Conservation (phyloP, 306 rosid genomes). For the Cucurbita maxima region DNA sequence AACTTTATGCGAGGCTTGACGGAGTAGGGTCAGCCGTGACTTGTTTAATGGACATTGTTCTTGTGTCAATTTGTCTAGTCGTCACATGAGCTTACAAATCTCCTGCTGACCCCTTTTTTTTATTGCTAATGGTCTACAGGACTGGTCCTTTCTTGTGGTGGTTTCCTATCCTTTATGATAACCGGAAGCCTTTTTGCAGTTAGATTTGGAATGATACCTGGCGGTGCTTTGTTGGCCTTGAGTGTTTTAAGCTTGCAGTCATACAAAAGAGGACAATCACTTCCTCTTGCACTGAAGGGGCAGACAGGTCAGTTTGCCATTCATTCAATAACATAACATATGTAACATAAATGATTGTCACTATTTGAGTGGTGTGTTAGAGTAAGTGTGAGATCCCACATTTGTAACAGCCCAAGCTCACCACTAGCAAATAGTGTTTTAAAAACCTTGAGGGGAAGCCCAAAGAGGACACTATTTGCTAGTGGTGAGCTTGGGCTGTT, state of each 20-base stretch:
- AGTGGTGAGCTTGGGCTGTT: no score
- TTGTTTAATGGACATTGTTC: background rate
- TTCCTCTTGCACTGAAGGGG: constrained; percentile 55
- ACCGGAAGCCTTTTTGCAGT: constrained; percentile 65
- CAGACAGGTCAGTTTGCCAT: constrained; percentile 57
- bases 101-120: constrained; percentile 2
- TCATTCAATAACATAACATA: background rate
- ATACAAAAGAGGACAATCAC: constrained; percentile 40
- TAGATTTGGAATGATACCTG: constrained; percentile 89
- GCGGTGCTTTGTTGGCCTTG: constrained; percentile 54
- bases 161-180: constrained; percentile 78
- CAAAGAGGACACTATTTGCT: no score
- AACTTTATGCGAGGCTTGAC: constrained; percentile 1
- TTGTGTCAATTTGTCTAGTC: background rate
- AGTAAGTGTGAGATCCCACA: background rate
- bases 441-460: no score
- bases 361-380: background rate
- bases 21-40: background rate
- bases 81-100: background rate
- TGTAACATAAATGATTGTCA: background rate
- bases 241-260: constrained; percentile 62
- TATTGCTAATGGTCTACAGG: constrained; percentile 39
- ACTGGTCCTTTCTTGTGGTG: constrained; percentile 65
- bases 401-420: no score
- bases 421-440: no score